These are phyloP conservation scores for Falciphora oryzae DNA, from an alignment of 2,329 filamentous ascomycete species.

Conservation along the genomic window DNA sequence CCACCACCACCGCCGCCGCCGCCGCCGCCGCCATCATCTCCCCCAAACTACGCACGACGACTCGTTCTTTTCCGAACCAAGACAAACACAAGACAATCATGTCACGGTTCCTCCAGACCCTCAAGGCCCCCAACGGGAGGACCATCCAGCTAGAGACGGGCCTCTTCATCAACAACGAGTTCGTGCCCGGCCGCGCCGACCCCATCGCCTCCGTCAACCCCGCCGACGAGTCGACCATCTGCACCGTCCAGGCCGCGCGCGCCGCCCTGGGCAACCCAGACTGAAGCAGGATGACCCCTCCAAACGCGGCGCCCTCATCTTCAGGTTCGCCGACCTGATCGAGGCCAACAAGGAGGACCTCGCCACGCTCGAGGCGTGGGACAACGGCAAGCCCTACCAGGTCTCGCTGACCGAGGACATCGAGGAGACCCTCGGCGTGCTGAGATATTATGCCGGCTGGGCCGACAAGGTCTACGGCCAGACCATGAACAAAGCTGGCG, in stretches of 20 bases:
- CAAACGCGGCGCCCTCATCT: conserved; percentile 32
- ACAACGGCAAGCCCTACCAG: conserved; percentile 71
- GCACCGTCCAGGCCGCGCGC: conserved; percentile 15
- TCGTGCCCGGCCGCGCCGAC: conserved; percentile 11
- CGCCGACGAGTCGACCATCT: conserved; percentile 10
- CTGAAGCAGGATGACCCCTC: conserved; percentile 14
- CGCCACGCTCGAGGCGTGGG: conserved; percentile 64
- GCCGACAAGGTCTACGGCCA: conserved; percentile 67
- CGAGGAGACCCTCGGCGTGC: conserved; percentile 35
- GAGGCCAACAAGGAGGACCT: conserved; percentile 29
- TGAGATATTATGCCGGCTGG: conserved; percentile 70
- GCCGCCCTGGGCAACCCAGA: conserved; percentile 12
- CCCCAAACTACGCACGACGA: too few species aligned
- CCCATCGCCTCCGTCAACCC: conserved; percentile 11
- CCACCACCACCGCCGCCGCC: too few species aligned
- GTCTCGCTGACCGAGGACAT: conserved; percentile 64
- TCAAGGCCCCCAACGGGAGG: conserved; percentile 12
- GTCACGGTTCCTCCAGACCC: not conserved
- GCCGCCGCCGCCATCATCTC: too few species aligned
- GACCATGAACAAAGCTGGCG: conserved; percentile 55
- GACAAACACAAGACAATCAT: too few species aligned
- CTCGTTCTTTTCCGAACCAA: too few species aligned
- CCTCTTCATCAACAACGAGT: conserved; percentile 15
- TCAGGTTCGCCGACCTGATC: conserved; percentile 38
- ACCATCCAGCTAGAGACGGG: conserved; percentile 11